Conservation (phyloP, 2,329 filamentous ascomycete species). For the Calonectria pseudoreteaudii region DNA sequence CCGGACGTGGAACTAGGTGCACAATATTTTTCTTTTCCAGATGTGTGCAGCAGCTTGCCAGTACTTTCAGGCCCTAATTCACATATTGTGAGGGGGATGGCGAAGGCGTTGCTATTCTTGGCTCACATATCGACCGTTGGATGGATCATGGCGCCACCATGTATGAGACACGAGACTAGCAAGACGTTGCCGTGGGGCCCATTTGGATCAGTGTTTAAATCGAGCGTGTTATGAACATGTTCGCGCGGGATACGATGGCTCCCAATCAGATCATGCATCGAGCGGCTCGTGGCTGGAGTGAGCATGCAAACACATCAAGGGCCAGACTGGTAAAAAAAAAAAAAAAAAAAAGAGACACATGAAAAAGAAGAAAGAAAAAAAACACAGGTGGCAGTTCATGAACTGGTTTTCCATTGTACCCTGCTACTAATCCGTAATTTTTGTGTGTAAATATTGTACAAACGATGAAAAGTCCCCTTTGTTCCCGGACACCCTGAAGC, state of each 20-base stretch:
- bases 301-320: neutral
- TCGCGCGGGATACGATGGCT: neutral
- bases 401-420: constrained; percentile 22
- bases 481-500: constrained; percentile 23
- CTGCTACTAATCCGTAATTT: constrained; percentile 29
- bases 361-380: no score
- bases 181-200: neutral
- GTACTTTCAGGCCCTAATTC: no score
- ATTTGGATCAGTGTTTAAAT: constrained; percentile 4
- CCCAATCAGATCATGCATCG: constrained; percentile 1
- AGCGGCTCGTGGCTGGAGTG: neutral
- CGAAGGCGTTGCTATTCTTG: neutral
- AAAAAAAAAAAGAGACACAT: neutral
- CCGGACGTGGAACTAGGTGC: neutral
- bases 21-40: no score
- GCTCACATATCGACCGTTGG: neutral
- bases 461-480: constrained; percentile 30
- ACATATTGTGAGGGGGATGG: neutral
- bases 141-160: constrained; percentile 5
- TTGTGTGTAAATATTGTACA: constrained; percentile 25
- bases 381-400: constrained; percentile 31
- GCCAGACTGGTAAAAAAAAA: neutral
- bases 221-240: constrained; percentile 7
- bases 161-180: neutral
- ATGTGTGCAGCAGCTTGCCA: no score